Evolutionary conservation across 352 stramenopile genomes (phyloP), one percentile per base, ranked within the genome.

Genomic region (Phytophthora sp.): DNA sequence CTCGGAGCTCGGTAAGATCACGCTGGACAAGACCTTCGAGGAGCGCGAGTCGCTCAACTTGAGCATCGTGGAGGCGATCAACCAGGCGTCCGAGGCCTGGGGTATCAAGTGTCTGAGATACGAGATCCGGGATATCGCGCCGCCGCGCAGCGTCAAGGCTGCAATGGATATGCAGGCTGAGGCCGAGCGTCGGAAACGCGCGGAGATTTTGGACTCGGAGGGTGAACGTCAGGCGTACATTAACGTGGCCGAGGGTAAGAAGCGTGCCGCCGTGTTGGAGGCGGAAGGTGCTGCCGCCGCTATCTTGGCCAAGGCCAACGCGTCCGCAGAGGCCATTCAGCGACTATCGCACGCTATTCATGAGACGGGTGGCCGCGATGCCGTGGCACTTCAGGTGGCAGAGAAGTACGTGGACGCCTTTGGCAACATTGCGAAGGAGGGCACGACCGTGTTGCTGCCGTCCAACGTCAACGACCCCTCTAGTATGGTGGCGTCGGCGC

Each of bases 141-240:
- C 91, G 8, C 89, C 91, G 8, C 87, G 80, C 59, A 94, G 81
- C 42, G 89, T 97, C 5, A 89, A 91, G 65, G 77, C 85, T 1
- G 89, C 91, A 28, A 97, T 97, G 91, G 89, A 97, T 76, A 96
- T 96, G 88, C 91, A 97, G 61, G 91, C 91, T 21, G 91, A 97
- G 61, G 91, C 91, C 8, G 91, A 97, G 69, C 88, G 91, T 44
- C 81, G 91, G 61, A 97, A 97, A 81, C 88, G 91, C 31, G 91
- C 91, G 3, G 88, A 97, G 71, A 97, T 97, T 50, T 71, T 97
- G n/a, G 80, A 96, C 54, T 97, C 90, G 23, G 91, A 97, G 62
- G 91, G 90, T 57, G 83, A 95, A 66, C 80, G 87, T 18, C 84
- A 92, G 70, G 79, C 87, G 43, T 93, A 95, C 66, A 96, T 97